A percentile compares a stretch with the other conserved stretches of the same genome.
These are phyloP conservation scores for Globisporangium irregulare DNA, from an alignment of 352 stramenopile genomes.

Conservation along the genomic window DNA sequence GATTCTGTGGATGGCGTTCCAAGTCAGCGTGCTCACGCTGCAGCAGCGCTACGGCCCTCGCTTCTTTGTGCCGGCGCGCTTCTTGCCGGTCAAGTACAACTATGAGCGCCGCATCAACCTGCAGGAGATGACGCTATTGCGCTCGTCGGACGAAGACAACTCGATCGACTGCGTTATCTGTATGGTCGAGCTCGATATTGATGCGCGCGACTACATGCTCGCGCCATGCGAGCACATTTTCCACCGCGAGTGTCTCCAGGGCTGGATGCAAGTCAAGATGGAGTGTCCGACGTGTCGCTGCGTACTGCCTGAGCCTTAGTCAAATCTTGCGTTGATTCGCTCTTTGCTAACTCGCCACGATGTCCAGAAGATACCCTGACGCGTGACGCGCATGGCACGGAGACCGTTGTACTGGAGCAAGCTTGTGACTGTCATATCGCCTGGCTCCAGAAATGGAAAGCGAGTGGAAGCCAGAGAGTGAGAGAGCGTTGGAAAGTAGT, in stretches of 20 bases:
- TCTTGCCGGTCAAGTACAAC: conserved; percentile 97
- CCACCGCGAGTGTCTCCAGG: conserved; percentile 92
- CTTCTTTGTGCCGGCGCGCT: conserved; percentile 95
- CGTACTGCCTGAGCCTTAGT: conserved; percentile 82
- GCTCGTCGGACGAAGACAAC: conserved; percentile 48
- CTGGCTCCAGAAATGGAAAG: background rate
- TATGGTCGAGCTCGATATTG: conserved; percentile 80
- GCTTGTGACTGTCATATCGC: background rate
- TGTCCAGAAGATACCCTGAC: background rate
- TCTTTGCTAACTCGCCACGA: background rate
- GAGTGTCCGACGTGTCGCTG: conserved; percentile 95
- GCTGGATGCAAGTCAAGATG: conserved; percentile 98
- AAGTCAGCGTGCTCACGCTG: conserved; percentile 90
- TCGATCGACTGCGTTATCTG: conserved; percentile 85
- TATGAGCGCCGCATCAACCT: conserved; percentile 89
- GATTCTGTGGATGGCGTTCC: conserved; percentile 89
- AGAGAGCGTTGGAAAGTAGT: background rate
- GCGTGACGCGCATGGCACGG: no score
- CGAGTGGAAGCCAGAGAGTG: background rate
- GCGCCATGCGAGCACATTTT: conserved; percentile 97
- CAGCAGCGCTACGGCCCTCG: conserved; percentile 92
- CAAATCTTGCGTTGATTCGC: background rate
- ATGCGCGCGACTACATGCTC: conserved; percentile 93
- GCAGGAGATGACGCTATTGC: conserved; percentile 64
- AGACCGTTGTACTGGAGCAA: background rate